Percentiles rank a stretch among this genome's conserved stretches.
Conservation (phyloP, 2,329 filamentous ascomycete genomes). For the Diaporthe velutina region DNA sequence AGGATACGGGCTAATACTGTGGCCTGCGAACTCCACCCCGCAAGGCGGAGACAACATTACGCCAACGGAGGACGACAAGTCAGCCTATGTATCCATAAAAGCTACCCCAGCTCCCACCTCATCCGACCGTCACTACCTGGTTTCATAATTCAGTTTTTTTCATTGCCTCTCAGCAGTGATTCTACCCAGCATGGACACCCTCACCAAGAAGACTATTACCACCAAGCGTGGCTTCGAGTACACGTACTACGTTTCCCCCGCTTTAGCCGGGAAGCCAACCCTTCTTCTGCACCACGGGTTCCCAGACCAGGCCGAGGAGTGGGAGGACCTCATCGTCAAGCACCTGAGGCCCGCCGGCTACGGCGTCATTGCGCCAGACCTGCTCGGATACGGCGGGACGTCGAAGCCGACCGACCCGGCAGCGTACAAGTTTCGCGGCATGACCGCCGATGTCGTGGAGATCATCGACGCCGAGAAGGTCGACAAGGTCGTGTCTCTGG, state of each 20-base stretch:
- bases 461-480: conserved; percentile 55
- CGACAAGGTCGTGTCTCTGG: conserved; percentile 54
- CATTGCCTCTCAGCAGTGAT: too few species aligned
- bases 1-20: not conserved
- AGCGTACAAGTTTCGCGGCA: conserved; percentile 41
- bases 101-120: not conserved
- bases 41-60: not conserved
- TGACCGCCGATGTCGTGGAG: conserved; percentile 53
- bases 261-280: conserved; percentile 46
- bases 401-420: conserved; percentile 41
- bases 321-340: conserved; percentile 55
- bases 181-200: conserved; percentile 41
- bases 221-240: conserved; percentile 53
- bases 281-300: conserved; percentile 63
- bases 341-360: conserved; percentile 52
- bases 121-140: not conserved
- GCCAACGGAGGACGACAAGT: conserved; percentile 13
- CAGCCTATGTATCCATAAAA: not conserved
- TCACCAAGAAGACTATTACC: conserved; percentile 47
- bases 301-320: conserved; percentile 60
- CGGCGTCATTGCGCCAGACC: conserved; percentile 54
- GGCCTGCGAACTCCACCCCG: not conserved
- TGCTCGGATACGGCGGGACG: conserved; percentile 48
- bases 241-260: conserved; percentile 53
- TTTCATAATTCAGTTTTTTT: not conserved